Conservation (phyloP, 148 eudicot species). For the Cornus kousa region DNA sequence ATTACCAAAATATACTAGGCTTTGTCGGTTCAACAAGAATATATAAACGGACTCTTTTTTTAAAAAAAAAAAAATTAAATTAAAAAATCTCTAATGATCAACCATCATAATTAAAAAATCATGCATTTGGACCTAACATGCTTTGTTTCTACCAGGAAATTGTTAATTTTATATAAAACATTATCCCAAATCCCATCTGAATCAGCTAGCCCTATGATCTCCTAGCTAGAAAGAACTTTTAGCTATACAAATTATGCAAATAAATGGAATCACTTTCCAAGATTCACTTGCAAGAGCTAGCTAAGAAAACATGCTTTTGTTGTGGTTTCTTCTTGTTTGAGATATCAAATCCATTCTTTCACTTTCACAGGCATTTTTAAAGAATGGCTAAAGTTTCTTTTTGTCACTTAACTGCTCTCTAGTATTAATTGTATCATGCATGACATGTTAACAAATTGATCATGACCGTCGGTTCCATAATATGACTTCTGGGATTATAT, state of each 20-base stretch:
- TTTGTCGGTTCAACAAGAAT: too few relatives aligned
- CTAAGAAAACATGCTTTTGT: neutral
- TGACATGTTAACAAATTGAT: constrained; percentile 9
- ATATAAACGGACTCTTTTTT: too few relatives aligned
- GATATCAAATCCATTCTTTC: constrained; percentile 2
- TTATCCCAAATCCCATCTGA: neutral
- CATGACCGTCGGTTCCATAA: constrained; percentile 2
- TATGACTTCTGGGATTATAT: neutral
- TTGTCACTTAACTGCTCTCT: constrained; percentile 2
- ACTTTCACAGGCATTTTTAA: constrained; percentile 9
- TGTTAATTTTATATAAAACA: neutral
- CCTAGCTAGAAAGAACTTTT: neutral
- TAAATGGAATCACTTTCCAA: neutral
- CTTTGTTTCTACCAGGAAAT: neutral
- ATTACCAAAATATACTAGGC: too few relatives aligned
- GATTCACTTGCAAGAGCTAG: neutral
- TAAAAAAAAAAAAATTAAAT: too few relatives aligned
- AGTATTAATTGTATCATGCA: neutral
- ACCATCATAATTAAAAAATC: neutral
- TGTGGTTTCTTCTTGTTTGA: neutral
- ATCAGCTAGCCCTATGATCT: too few relatives aligned
- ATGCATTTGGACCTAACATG: too few relatives aligned
- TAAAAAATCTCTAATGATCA: too few relatives aligned
- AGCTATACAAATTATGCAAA: neutral
- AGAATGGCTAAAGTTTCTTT: constrained; percentile 1